These are phyloP conservation scores for Lactifluus echinatus DNA, from an alignment of 768 basidiomycete species.

Conservation along the genomic window DNA sequence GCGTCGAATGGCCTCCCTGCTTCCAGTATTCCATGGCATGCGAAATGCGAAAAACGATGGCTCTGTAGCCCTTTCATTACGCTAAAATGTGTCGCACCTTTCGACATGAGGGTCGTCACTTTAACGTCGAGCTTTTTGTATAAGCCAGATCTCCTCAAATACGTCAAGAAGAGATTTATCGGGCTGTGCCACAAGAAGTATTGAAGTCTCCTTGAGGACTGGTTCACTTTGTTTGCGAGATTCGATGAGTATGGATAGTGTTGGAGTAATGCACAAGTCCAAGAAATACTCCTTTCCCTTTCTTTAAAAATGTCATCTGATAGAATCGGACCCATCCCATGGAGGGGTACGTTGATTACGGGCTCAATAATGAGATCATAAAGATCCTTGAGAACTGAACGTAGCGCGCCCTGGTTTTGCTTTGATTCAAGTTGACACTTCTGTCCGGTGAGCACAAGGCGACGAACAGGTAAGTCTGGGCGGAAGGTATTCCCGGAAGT, in stretches of 20 bases:
- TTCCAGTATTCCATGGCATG: slow-evolving; percentile 4
- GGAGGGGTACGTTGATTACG: neutral
- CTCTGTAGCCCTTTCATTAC: neutral
- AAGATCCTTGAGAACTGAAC: neutral
- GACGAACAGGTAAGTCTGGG: no score
- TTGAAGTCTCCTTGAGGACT: neutral
- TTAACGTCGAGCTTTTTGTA: neutral
- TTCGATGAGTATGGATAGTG: neutral
- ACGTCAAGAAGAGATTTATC: neutral
- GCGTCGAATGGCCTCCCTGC: neutral
- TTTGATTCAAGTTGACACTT: neutral
- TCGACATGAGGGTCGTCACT: neutral
- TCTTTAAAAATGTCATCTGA: neutral
- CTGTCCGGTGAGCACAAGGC: neutral
- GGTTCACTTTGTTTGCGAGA: neutral
- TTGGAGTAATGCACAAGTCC: neutral
- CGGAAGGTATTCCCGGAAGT: no score
- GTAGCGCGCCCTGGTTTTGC: no score
- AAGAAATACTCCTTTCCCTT: neutral
- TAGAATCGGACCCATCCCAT: neutral
- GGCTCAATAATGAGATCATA: neutral
- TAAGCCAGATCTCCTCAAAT: neutral
- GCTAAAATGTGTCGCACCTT: neutral
- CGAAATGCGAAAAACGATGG: neutral
- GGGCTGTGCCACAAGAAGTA: neutral